Percentiles rank a stretch among this genome's conserved stretches.
These are phyloP conservation scores for Plasmodium ovale DNA, from an alignment of 169 alveolate species.

Conservation along the genomic window DNA sequence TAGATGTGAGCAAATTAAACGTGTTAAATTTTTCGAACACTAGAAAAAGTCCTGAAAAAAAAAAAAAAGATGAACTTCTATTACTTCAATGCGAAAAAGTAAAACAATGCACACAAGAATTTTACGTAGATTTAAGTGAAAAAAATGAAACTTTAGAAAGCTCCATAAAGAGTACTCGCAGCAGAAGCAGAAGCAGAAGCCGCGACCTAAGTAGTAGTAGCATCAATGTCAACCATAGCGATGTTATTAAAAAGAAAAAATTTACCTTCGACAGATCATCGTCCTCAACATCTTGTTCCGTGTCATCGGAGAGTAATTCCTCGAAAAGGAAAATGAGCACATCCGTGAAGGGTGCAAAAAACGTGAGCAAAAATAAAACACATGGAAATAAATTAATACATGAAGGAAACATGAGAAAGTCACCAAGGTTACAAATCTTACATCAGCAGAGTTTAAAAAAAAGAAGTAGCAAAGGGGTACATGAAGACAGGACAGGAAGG, in stretches of 20 bases:
- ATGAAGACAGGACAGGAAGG: background rate
- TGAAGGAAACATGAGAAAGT: background rate
- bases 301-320: no score
- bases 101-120: background rate
- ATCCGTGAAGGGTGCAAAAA: background rate
- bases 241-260: background rate
- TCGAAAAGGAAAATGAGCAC: no score
- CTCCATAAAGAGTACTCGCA: background rate
- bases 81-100: background rate
- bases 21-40: conserved; percentile 16
- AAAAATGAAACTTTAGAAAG: background rate
- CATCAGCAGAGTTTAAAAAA: background rate
- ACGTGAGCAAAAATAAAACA: background rate
- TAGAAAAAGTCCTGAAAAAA: conserved; percentile 2
- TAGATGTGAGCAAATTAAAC: conserved; percentile 62
- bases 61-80: background rate
- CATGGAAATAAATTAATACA: background rate
- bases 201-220: background rate
- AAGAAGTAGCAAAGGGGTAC: background rate
- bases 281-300: conserved; percentile 8
- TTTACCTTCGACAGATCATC: conserved; percentile 32
- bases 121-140: background rate
- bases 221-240: background rate
- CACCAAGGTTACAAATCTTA: background rate
- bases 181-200: background rate